These are phyloP conservation scores for Vaucheria bursata DNA, from an alignment of 352 stramenopile genomes.

Conservation along the genomic window DNA sequence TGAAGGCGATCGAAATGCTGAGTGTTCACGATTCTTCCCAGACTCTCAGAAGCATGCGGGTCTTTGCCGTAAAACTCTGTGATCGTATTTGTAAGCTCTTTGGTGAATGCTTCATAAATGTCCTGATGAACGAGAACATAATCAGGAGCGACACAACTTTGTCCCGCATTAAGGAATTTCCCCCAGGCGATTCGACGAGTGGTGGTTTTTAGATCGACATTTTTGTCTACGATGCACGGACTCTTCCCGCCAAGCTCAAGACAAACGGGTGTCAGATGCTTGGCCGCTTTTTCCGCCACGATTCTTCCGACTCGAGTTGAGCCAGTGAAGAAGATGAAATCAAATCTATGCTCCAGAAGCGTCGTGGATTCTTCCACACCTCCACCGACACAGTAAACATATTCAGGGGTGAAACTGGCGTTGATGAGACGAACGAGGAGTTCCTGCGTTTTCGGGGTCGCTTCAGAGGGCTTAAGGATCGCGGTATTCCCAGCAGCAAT, in stretches of 20 bases:
- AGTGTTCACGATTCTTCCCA: neutral
- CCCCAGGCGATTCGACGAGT: conserved; percentile 65
- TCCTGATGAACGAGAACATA: conserved; percentile 66
- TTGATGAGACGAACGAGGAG: conserved; percentile 54
- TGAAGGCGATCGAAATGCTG: neutral
- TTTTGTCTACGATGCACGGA: neutral
- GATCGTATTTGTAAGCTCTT: neutral
- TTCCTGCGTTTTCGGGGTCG: conserved; percentile 61
- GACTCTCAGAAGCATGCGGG: neutral
- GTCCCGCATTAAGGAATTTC: conserved; percentile 76
- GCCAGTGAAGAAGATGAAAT: conserved; percentile 67
- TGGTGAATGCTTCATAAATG: no score
- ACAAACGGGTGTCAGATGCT: conserved; percentile 80
- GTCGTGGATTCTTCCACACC: conserved; percentile 64
- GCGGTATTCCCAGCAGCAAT: conserved; percentile 77
- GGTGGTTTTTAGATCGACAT: conserved; percentile 30
- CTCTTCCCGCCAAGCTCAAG: conserved; percentile 79
- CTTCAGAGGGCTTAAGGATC: conserved; percentile 78
- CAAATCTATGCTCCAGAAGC: conserved; percentile 37
- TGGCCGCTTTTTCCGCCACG: conserved; percentile 63
- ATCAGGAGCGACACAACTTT: conserved; percentile 85
- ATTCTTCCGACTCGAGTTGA: conserved; percentile 57
- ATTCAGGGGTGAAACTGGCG: no score
- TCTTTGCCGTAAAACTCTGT: neutral
- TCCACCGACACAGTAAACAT: no score